Percentiles rank a stretch among this genome's conserved stretches.
phyloP scores from a whole-genome alignment of 129 eudicot species.

The Centrapalus pauciflorus region DNA sequence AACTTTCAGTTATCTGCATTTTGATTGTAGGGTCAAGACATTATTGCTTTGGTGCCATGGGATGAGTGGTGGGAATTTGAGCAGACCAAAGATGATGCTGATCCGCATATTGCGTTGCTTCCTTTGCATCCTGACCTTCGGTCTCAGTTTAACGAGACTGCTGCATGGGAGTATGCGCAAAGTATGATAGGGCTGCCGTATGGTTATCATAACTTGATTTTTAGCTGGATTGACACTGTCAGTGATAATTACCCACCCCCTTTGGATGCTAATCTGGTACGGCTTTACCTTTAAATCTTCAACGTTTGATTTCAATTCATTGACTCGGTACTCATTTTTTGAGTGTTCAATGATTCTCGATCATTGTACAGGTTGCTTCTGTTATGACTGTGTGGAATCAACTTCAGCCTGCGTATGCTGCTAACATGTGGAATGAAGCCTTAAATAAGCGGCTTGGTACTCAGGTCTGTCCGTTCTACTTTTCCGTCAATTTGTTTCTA shows the following conservation, averaged over 20 bases:
- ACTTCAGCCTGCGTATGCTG: constrained; percentile 90
- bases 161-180: constrained; percentile 97
- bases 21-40: constrained; percentile 67
- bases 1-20: neutral
- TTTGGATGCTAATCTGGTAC: constrained; percentile 90
- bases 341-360: constrained; percentile 1
- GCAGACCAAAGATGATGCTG: constrained; percentile 75
- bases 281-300: constrained; percentile 7
- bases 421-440: constrained; percentile 97
- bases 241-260: constrained; percentile 82
- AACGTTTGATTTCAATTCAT: neutral
- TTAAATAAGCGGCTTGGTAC: constrained; percentile 96
- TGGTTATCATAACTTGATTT: constrained; percentile 90
- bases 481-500: neutral
- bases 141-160: constrained; percentile 78
- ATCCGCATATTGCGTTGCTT: constrained; percentile 94
- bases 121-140: constrained; percentile 91
- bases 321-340: neutral
- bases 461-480: constrained; percentile 43
- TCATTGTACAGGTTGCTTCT: constrained; percentile 81
- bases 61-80: constrained; percentile 99
- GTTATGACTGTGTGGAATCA: constrained; percentile 98
- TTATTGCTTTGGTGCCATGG: constrained; percentile 90
- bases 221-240: constrained; percentile 94
- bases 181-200: constrained; percentile 77